Evolutionary conservation across 1,139 yeast genomes (phyloP), one percentile per base, ranked within the genome.

Genomic region (Kazachstania sp.): DNA sequence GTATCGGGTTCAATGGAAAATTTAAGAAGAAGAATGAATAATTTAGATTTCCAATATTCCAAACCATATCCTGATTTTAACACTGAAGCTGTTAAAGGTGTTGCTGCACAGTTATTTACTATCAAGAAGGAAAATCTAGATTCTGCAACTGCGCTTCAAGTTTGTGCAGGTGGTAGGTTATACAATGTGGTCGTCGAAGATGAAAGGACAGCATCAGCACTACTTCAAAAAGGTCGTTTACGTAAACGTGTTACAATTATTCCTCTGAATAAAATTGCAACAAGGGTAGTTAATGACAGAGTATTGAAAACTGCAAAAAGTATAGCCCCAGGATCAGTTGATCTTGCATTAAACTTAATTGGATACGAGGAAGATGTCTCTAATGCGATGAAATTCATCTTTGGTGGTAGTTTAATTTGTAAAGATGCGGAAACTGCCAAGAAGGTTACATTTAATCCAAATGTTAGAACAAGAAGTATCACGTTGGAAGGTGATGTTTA

Each of bases 401-500:
- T 94, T 68, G 98, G 98, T 4, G 73, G 79, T 20, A 86, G 95
- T 13, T 75, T 94, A 43, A 77, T 94, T 40, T 92, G 98, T 67
- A 71, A 79, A 31, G 95, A 88, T 66, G 86, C 95, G 0, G 83
- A 85, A 29, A 81, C 95, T 1, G 98, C 98, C 1, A 85, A 90
- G 57, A 71, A 74, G 43, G 84, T 92, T 3, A 88, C 98, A 0
- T 94, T 90, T 65, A 81, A 90, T 63, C 94, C 92, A 0, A 74
- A 78, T 49, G 80, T 92, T n/a, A 75, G 86, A 53, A 74, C 90
- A 0, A 79, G 92, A 58, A 83, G 95, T n/a, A 90, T 94, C 13
- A 94, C 99, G 0, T 65, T 86, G 38, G 94, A 90, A 46, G 99
- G 98, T 43, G 98, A 92, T 66, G 77, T 83, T 12, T 94, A 90